Conservation (phyloP, 78 protist genomes). For the Dictyostelium citrinum region DNA sequence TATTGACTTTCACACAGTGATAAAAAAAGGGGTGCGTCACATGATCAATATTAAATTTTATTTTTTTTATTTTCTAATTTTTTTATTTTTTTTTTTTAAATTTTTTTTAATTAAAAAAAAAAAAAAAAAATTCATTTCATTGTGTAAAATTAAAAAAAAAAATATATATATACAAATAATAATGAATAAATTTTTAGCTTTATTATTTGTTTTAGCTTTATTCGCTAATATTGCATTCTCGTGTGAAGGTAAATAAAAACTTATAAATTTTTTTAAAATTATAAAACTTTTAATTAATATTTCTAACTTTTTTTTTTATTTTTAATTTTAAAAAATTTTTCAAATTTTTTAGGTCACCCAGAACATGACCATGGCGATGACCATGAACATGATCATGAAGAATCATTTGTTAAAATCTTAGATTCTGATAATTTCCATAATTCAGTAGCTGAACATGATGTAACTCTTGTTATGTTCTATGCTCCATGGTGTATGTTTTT, state of each 20-base stretch:
- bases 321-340: too few species aligned
- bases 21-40: neutral
- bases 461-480: constrained; percentile 37
- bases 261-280: too few species aligned
- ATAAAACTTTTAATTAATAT: neutral
- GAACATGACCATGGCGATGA: constrained; percentile 11
- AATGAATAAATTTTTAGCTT: constrained; percentile 24
- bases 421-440: neutral
- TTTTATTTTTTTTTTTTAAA: neutral
- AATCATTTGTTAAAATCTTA: neutral
- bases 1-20: neutral
- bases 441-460: constrained; percentile 25
- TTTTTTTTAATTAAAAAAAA: neutral
- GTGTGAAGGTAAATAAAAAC: neutral
- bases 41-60: neutral
- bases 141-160: neutral
- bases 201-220: neutral
- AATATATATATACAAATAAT: neutral
- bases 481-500: constrained; percentile 21
- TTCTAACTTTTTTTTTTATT: neutral
- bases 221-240: constrained; percentile 7
- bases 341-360: neutral
- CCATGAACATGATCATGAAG: constrained; percentile 10
- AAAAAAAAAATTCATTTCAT: neutral
- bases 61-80: neutral